Base-by-base conservation (phyloP, 2,329 filamentous ascomycete genomes). In the Leptoxyphium fumago region DNA sequence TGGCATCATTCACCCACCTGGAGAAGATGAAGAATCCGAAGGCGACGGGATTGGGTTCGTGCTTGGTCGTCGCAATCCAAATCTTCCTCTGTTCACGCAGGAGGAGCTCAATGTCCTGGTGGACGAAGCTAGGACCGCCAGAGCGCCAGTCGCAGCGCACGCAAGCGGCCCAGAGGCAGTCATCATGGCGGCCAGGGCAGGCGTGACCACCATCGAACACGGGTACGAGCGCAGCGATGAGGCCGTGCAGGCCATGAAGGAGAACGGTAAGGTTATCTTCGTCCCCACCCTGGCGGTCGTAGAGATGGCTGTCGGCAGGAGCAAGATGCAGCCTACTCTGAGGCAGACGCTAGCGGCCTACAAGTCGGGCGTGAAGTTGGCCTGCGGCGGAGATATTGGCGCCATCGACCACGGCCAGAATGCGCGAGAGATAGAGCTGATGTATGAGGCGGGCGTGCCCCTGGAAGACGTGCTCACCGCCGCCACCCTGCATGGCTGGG, bases 331-430 rank as follows among this genome's bases (percentile, higher is more conserved):
- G n/a, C 21, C 44, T 6, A 45, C 50, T 10, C 56, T 69, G 34
- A 56, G 51, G 2, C 62, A 67, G 26, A 64, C 64, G 0, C 71
- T 68, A 51, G 56, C 53, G 14, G 73, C 71, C 0, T 64, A 62
- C 44, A 64, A 71, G 5, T 43, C 55, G 9, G 73, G 73, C 0
- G 64, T 75, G 14, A 65, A 67, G 42, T 48, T 77, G 9, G 73
- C 71, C 0, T 64, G 65, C 9, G 73, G 73, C 0, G 72, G 72
- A 0, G 72, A 75, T 46, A 75, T 72, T 0, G 73, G 73, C 1
- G 66, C 71, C 0, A 69, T 72, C 45, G 57, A 69, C 2, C 73
- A 77, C 44, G 73, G 73, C 0, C 63, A 74, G 13, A 72, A 72
- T 43, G 68, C 56, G 0, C 54, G 72, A 2, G 73, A 77, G 54